Conservation (phyloP, 2,329 filamentous ascomycete species). For the Nannizziopsis arthrosporioides region DNA sequence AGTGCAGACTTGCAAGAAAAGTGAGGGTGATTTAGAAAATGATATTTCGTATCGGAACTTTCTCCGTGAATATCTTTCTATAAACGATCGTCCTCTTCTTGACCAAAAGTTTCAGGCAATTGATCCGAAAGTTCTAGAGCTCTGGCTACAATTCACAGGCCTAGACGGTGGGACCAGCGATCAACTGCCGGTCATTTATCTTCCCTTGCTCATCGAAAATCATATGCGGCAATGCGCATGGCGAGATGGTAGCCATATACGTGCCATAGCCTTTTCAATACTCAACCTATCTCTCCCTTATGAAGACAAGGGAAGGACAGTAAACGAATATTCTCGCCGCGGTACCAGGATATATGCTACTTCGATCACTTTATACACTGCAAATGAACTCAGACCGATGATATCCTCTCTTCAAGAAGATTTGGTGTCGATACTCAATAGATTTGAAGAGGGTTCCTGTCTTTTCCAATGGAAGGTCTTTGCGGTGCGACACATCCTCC, state of each 20-base stretch:
- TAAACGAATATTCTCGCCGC: slow-evolving; percentile 29
- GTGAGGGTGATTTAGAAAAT: slow-evolving; percentile 12
- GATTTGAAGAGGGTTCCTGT: slow-evolving; percentile 10
- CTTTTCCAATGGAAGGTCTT: slow-evolving; percentile 26
- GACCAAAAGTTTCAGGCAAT: slow-evolving; percentile 17
- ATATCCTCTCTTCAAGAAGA: slow-evolving; percentile 17
- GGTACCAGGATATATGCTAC: slow-evolving; percentile 27
- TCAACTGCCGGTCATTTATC: slow-evolving; percentile 43
- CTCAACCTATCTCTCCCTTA: slow-evolving; percentile 31
- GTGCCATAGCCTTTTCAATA: slow-evolving; percentile 46
- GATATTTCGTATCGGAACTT: slow-evolving; percentile 22
- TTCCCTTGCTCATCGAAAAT: slow-evolving; percentile 52
- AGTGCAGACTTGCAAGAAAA: slow-evolving; percentile 23
- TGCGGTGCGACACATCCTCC: slow-evolving; percentile 25
- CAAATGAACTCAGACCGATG: slow-evolving; percentile 16
- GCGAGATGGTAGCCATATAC: slow-evolving; percentile 41
- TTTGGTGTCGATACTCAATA: slow-evolving; percentile 17
- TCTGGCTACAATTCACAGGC: slow-evolving; percentile 35
- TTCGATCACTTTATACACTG: slow-evolving; percentile 19
- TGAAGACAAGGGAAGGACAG: slow-evolving; percentile 14
- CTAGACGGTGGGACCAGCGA: slow-evolving; percentile 15
- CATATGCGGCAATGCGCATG: slow-evolving; percentile 46
- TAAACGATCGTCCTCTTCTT: slow-evolving; percentile 11
- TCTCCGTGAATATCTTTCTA: slow-evolving; percentile 27
- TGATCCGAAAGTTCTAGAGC: slow-evolving; percentile 43